Evolutionary conservation across 352 stramenopile species (phyloP).

Genomic region (Peronosclerospora sorghi): DNA sequence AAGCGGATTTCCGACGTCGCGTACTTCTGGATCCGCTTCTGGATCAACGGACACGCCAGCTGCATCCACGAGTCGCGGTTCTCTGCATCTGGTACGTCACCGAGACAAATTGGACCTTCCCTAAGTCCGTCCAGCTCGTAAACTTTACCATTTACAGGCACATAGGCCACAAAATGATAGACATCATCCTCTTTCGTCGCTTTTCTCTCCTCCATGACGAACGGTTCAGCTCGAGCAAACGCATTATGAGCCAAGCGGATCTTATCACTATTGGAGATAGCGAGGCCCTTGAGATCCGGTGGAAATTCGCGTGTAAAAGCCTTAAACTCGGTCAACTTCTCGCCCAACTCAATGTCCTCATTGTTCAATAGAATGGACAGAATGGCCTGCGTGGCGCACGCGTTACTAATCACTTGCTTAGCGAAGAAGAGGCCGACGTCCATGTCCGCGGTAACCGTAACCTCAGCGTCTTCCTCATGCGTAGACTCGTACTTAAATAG

Average conservation of each 20-base stretch:
- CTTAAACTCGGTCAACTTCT: conserved; percentile 66
- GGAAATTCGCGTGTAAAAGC: conserved; percentile 71
- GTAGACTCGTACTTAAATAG: conserved; percentile 90
- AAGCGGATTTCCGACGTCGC: conserved; percentile 90
- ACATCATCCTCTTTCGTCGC: conserved; percentile 86
- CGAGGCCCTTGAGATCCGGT: conserved; percentile 68
- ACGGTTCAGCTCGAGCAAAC: conserved; percentile 68
- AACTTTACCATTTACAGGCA: conserved; percentile 79
- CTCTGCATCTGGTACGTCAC: conserved; percentile 23
- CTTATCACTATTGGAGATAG: conserved; percentile 81
- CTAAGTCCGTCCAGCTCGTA: conserved; percentile 95
- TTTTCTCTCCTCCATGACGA: conserved; percentile 67
- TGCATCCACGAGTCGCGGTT: conserved; percentile 70
- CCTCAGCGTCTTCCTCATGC: conserved; percentile 27
- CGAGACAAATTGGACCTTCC: conserved; percentile 83
- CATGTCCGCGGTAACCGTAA: conserved; percentile 15
- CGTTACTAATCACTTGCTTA: conserved; percentile 94
- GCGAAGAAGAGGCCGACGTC: conserved; percentile 89
- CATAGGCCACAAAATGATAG: conserved; percentile 97
- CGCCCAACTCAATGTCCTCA: conserved; percentile 49
- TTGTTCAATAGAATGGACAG: conserved; percentile 93
- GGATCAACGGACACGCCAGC: conserved; percentile 87
- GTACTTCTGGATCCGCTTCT: conserved; percentile 89
- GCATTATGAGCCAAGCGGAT: conserved; percentile 81
- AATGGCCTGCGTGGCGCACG: conserved; percentile 94